These are phyloP conservation scores for Cytospora mali DNA, from an alignment of 2,329 filamentous ascomycete genomes.

Conservation along the genomic window DNA sequence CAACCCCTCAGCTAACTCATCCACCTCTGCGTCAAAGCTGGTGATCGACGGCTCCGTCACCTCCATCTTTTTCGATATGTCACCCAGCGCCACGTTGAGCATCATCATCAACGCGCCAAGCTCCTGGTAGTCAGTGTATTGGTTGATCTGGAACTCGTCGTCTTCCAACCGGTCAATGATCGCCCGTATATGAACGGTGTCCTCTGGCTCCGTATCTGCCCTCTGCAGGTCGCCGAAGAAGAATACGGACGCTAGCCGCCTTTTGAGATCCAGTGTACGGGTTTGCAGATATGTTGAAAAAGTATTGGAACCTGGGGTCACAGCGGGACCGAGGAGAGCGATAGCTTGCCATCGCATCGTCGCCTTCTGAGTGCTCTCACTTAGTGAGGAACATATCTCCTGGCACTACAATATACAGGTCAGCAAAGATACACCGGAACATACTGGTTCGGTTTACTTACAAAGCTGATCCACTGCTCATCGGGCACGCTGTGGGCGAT, in stretches of 20 bases:
- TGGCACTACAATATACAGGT: conserved; percentile 49
- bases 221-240: conserved; percentile 56
- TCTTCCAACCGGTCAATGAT: conserved; percentile 50
- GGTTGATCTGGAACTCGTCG: conserved; percentile 55
- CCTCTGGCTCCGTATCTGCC: conserved; percentile 45
- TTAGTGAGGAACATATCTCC: conserved; percentile 51
- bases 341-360: conserved; percentile 61
- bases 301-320: conserved; percentile 21
- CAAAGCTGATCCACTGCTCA: conserved; percentile 41
- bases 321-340: conserved; percentile 58
- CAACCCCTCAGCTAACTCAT: conserved; percentile 64
- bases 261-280: conserved; percentile 61
- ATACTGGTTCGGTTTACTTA: conserved; percentile 33
- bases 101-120: conserved; percentile 68
- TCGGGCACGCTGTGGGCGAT: conserved; percentile 48
- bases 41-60: not conserved
- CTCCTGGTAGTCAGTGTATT: conserved; percentile 67
- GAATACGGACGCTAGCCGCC: conserved; percentile 66
- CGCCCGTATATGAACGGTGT: conserved; percentile 44
- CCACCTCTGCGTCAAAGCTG: conserved; percentile 71
- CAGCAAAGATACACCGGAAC: conserved; percentile 29
- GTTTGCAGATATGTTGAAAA: conserved; percentile 2
- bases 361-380: conserved; percentile 49
- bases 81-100: conserved; percentile 75
- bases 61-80: conserved; percentile 45